Base-by-base conservation (phyloP, 2,329 filamentous ascomycete species). In the Teratosphaeria nubilosa region DNA sequence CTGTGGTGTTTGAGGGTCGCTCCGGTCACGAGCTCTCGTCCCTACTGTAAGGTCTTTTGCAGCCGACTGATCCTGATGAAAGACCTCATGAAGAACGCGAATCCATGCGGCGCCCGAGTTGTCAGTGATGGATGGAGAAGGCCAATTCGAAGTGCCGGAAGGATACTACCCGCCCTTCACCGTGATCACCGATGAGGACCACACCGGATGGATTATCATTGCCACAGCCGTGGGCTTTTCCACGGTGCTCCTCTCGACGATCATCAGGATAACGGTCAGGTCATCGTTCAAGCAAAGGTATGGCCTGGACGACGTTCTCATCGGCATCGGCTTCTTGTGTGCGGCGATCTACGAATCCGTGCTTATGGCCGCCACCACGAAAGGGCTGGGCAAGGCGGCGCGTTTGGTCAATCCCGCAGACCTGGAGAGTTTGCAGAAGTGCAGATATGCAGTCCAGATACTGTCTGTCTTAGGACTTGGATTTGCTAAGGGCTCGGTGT, bases 401-500 rank as follows among this genome's bases (percentile, higher is more conserved):
- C 24, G 27, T n/a, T 20, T 56, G 54, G 30, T 55, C 31, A 2
- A 37, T 27, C 25, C 30, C 13, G 5, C 22, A 48, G 25, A 31
- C 14, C 22, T 41, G 27, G 41, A 56, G 13, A 56, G 48, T 48
- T 1, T 50, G n/a, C 34, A 56, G 54, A 48, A 48, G 20, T 41
- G 25, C 41, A 30, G n/a, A n/a, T 56, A 56, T 30, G 41, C 54
- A 13, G 41, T 25, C 13, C 31, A 56, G 13, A 48, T 56, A 25
- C 24, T 51, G 5, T 56, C 24, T 24, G 24, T 56, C 25, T 30
- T 51, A 4, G 41, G 31, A 22, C 25, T 78, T 22, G 77, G 74
- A 60, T 66, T 77, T 16, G 75, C 76, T 2, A 79, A 79, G 62
- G 69, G 69, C 57, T 74, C 74, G 7, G 71, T 77, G 34, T 69